phyloP scores from a whole-genome alignment of 1,284 basidiomycete genomes.

The Blastosporella zonata region DNA sequence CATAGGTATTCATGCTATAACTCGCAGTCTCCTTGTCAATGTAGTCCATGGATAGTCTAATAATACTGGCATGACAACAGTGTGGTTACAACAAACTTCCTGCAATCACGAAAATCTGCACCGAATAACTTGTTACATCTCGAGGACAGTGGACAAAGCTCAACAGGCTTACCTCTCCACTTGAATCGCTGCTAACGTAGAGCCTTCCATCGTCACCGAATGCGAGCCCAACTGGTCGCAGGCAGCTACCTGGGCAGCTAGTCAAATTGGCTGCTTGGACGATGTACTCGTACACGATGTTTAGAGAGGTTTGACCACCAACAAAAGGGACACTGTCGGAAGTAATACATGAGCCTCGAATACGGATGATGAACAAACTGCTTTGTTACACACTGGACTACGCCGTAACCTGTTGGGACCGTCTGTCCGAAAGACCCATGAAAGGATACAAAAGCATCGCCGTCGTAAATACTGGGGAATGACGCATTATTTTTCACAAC shows the following conservation, averaged over 20 bases:
- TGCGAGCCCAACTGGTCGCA: constrained; percentile 36
- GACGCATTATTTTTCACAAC: constrained; percentile 12
- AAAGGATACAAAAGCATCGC: constrained; percentile 33
- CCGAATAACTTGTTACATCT: not conserved
- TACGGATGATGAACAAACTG: not conserved
- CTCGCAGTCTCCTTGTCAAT: too few species aligned
- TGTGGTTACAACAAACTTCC: not conserved
- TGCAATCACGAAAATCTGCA: constrained; percentile 4
- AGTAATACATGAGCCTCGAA: not conserved
- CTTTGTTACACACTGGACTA: constrained; percentile 30
- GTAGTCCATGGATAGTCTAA: too few species aligned
- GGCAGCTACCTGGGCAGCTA: constrained; percentile 33
- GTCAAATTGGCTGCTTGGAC: constrained; percentile 33
- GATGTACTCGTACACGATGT: constrained; percentile 29
- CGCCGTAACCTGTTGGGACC: constrained; percentile 37
- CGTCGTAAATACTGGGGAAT: constrained; percentile 26
- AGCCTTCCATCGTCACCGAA: constrained; percentile 30
- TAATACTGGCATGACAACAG: not conserved
- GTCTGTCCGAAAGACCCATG: constrained; percentile 28
- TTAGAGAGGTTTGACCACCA: constrained; percentile 4
- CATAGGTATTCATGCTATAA: not conserved
- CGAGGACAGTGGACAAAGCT: not conserved
- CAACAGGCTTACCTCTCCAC: constrained; percentile 31
- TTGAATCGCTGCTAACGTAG: constrained; percentile 37
- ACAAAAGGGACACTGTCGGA: constrained; percentile 25